Conservation (phyloP, 2,329 filamentous ascomycete species). For the Domatiomyces catenatus region DNA sequence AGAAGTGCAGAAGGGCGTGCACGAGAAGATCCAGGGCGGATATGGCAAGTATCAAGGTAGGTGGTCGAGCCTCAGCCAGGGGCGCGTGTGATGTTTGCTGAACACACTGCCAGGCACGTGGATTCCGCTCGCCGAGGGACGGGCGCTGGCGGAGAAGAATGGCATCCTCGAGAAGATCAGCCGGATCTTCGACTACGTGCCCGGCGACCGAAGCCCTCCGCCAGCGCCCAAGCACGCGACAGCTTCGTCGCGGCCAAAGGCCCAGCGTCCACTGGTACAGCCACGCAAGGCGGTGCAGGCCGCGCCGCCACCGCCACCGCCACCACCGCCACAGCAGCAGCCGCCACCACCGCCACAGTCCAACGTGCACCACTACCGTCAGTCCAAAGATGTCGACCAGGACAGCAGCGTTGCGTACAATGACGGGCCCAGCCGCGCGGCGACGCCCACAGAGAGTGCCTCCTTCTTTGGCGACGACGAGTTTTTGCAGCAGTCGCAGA, state of each 20-base stretch:
- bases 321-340: conserved; percentile 1
- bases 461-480: conserved; percentile 78
- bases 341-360: background rate
- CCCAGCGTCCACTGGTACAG: conserved; percentile 49
- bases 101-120: conserved; percentile 93
- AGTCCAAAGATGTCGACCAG: background rate
- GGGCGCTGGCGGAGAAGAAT: conserved; percentile 71
- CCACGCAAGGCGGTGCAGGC: conserved; percentile 44
- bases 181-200: conserved; percentile 77
- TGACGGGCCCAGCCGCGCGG: conserved; percentile 67
- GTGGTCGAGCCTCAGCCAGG: no score
- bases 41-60: conserved; percentile 96
- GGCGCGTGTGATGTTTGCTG: no score
- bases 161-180: conserved; percentile 68
- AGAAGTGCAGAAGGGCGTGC: conserved; percentile 88
- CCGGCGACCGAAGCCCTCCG: conserved; percentile 75
- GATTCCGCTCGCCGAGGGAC: conserved; percentile 75
- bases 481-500: conserved; percentile 54
- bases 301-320: conserved; percentile 16
- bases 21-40: conserved; percentile 96
- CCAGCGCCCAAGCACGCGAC: conserved; percentile 81
- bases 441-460: conserved; percentile 59
- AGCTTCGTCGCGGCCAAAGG: conserved; percentile 62
- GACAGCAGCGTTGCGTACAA: conserved; percentile 30
- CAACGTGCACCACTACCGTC: conserved; percentile 1